Conservation (phyloP, 441 rosid species). For the Kokia cookei region DNA sequence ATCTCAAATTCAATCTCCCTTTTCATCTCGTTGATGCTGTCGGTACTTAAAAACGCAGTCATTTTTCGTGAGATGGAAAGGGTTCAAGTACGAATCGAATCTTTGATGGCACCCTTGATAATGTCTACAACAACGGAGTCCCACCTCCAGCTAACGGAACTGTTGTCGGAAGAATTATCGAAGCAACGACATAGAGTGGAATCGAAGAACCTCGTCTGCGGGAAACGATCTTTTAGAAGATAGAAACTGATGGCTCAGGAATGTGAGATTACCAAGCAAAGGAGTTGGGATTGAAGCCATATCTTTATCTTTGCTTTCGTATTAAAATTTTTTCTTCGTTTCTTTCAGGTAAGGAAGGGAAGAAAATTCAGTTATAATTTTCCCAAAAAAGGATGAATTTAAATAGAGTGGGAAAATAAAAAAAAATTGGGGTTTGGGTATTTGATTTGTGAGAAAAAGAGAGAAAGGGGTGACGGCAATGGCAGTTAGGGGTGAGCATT, state of each 20-base stretch:
- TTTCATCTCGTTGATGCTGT: constrained; percentile 7
- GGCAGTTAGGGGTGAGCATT: too few species aligned
- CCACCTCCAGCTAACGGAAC: constrained; percentile 37
- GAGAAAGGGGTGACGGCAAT: neutral
- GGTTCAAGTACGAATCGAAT: constrained; percentile 47
- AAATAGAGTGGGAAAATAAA: neutral
- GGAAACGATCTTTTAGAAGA: constrained; percentile 31
- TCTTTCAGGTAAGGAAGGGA: neutral
- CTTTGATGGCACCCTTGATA: constrained; percentile 40
- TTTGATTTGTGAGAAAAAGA: neutral
- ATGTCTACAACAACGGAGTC: constrained; percentile 49
- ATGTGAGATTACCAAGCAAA: constrained; percentile 40
- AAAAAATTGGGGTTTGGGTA: neutral
- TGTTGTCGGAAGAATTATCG: constrained; percentile 19
- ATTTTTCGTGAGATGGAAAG: neutral
- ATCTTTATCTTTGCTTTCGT: too few species aligned
- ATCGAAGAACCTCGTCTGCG: constrained; percentile 30
- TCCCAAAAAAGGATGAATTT: neutral
- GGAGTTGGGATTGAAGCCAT: constrained; percentile 61
- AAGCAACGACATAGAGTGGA: constrained; percentile 46
- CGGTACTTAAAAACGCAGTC: constrained; percentile 2
- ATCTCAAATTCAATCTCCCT: constrained; percentile 72
- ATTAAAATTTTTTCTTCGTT: neutral
- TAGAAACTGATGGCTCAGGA: constrained; percentile 19
- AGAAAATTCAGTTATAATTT: neutral